Percentiles rank a stretch among this genome's conserved stretches.
phyloP scores from a whole-genome alignment of 1,284 basidiomycete genomes.

The Boletus semigastroideus region DNA sequence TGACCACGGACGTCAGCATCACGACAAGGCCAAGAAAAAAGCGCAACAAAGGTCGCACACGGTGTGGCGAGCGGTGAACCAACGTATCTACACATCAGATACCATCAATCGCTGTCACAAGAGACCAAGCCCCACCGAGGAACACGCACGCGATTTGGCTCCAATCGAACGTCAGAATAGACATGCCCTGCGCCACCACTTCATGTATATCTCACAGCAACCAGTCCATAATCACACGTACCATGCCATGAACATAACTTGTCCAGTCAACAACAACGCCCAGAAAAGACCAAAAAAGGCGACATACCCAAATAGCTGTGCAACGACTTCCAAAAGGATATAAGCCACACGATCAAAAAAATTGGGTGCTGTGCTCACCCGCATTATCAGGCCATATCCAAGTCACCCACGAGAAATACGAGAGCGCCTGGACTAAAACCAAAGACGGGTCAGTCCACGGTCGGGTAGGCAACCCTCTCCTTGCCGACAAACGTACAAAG shows the following conservation, averaged over 20 bases:
- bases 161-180: constrained; percentile 52
- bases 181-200: constrained; percentile 38
- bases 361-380: constrained; percentile 18
- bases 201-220: not conserved
- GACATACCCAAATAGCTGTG: constrained; percentile 43
- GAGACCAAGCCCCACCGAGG: not conserved
- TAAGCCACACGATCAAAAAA: not conserved
- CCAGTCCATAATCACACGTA: constrained; percentile 10
- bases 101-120: not conserved
- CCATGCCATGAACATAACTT: constrained; percentile 41
- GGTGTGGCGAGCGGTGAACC: constrained; percentile 42
- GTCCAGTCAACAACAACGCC: constrained; percentile 4
- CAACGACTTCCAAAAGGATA: constrained; percentile 17
- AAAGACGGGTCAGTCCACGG: not conserved
- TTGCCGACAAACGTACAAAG: constrained; percentile 27
- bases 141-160: constrained; percentile 42
- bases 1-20: constrained; percentile 8
- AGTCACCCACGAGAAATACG: constrained; percentile 57
- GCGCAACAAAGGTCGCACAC: constrained; percentile 21
- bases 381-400: constrained; percentile 54
- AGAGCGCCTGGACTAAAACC: constrained; percentile 41
- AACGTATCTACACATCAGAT: constrained; percentile 33
- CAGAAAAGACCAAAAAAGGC: not conserved
- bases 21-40: not conserved
- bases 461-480: not conserved